These are phyloP conservation scores for Jacaranda copaia DNA, from an alignment of 257 asterid species.

Conservation along the genomic window DNA sequence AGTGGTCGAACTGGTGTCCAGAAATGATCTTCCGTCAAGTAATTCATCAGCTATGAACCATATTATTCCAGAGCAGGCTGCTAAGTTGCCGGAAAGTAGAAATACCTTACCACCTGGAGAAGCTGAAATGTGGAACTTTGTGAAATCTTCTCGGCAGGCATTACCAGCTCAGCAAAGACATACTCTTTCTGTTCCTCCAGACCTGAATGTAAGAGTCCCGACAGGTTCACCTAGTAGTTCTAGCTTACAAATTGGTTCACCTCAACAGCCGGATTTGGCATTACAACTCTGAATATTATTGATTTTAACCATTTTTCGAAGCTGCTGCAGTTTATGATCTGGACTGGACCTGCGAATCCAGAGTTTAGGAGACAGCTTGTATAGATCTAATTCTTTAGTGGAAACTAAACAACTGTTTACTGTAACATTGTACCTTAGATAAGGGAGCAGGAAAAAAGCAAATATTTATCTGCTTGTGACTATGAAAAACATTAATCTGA, in stretches of 20 bases:
- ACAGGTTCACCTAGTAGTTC: conserved; percentile 77
- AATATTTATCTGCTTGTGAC: conserved; percentile 30
- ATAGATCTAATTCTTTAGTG: conserved; percentile 57
- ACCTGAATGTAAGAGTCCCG: conserved; percentile 78
- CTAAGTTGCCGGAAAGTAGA: conserved; percentile 24
- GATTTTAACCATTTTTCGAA: conserved; percentile 33
- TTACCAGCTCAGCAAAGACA: conserved; percentile 35
- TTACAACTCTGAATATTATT: conserved; percentile 68
- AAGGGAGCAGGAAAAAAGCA: conserved; percentile 21
- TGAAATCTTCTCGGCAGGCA: conserved; percentile 41
- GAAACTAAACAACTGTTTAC: conserved; percentile 36
- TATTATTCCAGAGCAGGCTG: conserved; percentile 22
- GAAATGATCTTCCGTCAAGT: conserved; percentile 24
- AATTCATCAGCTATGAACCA: conserved; percentile 15
- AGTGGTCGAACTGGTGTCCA: conserved; percentile 33
- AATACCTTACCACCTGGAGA: conserved; percentile 26
- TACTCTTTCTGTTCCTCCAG: conserved; percentile 62
- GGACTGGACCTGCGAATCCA: conserved; percentile 32
- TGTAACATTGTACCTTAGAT: conserved; percentile 47
- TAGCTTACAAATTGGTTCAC: conserved; percentile 76
- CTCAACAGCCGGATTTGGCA: conserved; percentile 92
- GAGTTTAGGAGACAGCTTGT: conserved; percentile 60
- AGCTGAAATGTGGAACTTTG: conserved; percentile 40
- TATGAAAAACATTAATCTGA: conserved; percentile 11
- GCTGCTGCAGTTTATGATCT: conserved; percentile 39